Conservation (phyloP, 2,329 filamentous ascomycete genomes). For the Bertia moriformis region DNA sequence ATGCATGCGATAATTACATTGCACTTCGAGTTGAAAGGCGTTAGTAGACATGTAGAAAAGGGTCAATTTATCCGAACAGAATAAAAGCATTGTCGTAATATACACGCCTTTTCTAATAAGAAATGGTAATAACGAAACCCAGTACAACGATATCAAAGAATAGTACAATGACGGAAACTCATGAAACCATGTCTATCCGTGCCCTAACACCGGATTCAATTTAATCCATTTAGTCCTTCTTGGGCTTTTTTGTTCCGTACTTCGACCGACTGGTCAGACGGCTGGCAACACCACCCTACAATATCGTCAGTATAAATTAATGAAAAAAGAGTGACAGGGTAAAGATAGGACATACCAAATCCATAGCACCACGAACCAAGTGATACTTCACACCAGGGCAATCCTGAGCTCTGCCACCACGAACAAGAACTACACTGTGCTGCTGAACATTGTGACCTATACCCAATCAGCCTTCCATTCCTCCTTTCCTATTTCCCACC, state of each 20-base stretch:
- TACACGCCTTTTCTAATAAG: too few relatives aligned
- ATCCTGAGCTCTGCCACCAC: slow-evolving; percentile 85
- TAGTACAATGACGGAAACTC: too few relatives aligned
- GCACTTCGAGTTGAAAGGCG: too few relatives aligned
- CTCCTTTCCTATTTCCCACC: too few relatives aligned
- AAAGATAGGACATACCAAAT: slow-evolving; percentile 55
- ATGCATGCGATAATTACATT: too few relatives aligned
- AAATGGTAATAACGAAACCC: too few relatives aligned
- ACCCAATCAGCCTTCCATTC: neutral
- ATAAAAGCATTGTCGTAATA: too few relatives aligned
- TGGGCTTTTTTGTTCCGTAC: slow-evolving; percentile 97
- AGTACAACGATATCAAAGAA: too few relatives aligned
- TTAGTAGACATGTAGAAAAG: too few relatives aligned
- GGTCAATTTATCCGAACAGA: too few relatives aligned
- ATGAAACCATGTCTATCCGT: too few relatives aligned
- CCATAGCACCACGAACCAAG: slow-evolving; percentile 76
- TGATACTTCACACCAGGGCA: slow-evolving; percentile 97
- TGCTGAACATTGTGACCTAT: slow-evolving; percentile 94
- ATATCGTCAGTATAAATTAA: neutral
- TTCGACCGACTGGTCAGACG: slow-evolving; percentile 78
- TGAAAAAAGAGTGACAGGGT: neutral
- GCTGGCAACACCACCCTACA: slow-evolving; percentile 75
- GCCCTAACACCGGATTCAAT: too few relatives aligned
- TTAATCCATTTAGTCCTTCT: slow-evolving; percentile 39
- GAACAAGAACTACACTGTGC: slow-evolving; percentile 92